Conservation (phyloP, 805 yeast species). For the Yarrowia alimentaria region DNA sequence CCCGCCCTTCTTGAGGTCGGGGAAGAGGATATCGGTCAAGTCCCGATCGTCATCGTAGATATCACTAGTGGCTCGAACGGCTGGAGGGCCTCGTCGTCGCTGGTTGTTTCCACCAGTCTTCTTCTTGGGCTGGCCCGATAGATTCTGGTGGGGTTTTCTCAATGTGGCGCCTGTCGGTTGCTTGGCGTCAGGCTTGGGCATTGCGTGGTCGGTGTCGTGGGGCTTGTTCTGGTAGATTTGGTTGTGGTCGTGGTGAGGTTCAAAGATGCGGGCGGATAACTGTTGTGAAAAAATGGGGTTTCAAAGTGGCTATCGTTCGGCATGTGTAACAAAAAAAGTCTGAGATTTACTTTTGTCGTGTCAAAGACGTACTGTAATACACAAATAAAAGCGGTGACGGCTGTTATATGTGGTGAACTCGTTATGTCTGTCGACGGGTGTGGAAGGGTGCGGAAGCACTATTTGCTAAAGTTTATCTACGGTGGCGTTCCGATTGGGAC, state of each 20-base stretch:
- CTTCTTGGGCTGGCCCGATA: slow-evolving; percentile 11
- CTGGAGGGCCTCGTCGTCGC: slow-evolving; percentile 8
- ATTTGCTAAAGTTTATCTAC: too few relatives aligned
- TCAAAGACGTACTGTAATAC: too few relatives aligned
- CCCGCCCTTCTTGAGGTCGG: slow-evolving; percentile 1
- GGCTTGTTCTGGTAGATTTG: too few relatives aligned
- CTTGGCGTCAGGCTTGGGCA: slow-evolving; percentile 3
- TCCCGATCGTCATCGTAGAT: slow-evolving; percentile 13
- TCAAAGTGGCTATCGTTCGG: background rate
- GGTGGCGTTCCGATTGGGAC: too few relatives aligned
- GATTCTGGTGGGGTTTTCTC: slow-evolving; percentile 11
- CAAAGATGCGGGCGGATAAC: background rate
- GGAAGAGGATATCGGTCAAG: slow-evolving; percentile 16
- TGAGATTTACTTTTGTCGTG: too few relatives aligned
- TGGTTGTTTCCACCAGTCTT: slow-evolving; percentile 14
- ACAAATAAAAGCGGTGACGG: too few relatives aligned
- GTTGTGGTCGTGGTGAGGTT: background rate
- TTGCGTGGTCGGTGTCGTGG: background rate
- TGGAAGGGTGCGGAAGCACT: too few relatives aligned
- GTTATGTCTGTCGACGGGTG: too few relatives aligned
- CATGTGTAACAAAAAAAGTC: slow-evolving; percentile 13
- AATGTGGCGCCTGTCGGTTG: slow-evolving; percentile 16
- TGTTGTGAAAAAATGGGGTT: background rate
- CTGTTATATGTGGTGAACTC: too few relatives aligned
- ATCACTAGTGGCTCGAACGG: background rate